Evolutionary conservation across 73 alveolate species (phyloP), one percentile per base, ranked within the genome.

Genomic region (Blepharisma japonicum): DNA sequence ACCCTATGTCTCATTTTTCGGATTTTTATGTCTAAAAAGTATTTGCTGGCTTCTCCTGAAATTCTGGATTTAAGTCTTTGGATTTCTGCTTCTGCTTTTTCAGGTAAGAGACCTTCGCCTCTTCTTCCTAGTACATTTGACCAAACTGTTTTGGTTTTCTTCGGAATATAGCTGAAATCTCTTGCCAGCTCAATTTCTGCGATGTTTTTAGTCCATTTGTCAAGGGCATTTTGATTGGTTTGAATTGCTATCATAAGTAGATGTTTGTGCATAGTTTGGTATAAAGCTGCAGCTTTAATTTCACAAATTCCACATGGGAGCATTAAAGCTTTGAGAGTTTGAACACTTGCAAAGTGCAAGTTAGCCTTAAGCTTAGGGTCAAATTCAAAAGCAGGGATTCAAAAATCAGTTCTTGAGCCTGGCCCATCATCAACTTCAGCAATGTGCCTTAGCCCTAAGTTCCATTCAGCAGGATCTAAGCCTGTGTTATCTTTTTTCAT

Each of bases 221-320:
- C 93, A 54, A 92, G 83, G 18, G 89, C 81, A 68, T 80, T 55
- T 81, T 89, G 81, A 83, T 92, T 92, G 56, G 86, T 83, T 78
- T 87, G 87, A 38, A 88, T 86, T 0, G 95, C 98, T 21, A 91
- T 87, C 45, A 89, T 79, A 48, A 92, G 83, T 53, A 89, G 68
- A 46, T 86, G 85, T 47, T 86, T 74, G 80, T 83, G 87, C 96
- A 89, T 92, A 66, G 86, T 68, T 81, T 92, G 95, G 81, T 92
- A 92, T 68, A 80, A 77, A 27, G 87, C 86, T 53, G 86, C 83
- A 54, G 91, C 74, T 71, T 91, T 86, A 45, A 92, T 68, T 80
- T 92, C 98, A 77, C 89, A 89, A 4, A 92, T 81, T 45, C 98
- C 98, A 39, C 90, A 68, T 38, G 90, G 88, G 56, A 87, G 80